Base-by-base conservation (phyloP, 2,329 filamentous ascomycete genomes). In the Pseudocercospora fuligena region DNA sequence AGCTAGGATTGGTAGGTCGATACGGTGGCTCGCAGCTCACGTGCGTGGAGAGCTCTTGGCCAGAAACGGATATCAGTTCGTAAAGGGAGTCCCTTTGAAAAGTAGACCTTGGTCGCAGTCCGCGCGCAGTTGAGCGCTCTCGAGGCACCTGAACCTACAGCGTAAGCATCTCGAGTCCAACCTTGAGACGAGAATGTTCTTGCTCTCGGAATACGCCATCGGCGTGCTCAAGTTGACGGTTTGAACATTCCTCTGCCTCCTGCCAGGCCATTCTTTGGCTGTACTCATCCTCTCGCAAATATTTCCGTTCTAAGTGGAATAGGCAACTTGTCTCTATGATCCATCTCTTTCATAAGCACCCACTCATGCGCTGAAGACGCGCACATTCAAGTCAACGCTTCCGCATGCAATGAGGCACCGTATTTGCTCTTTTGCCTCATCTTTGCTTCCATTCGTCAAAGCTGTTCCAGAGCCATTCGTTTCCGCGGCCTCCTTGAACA, bases 371-470 rank as follows among this genome's bases (percentile, higher is more conserved):
- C 92, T 92, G 82, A 94, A 96, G 61, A 96, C 88, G 73, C 91
- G 86, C 69, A 96, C 87, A 71, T 89, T 92, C 76, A 89, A 82
- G 81, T 97, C 92, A 65, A 97, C 92, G 76, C 93, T 92, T 40
- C 92, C 93, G 2, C 93, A 96, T 8, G 93, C 93, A 73, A 97
- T 90, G 19, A 97, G 89, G 77, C 93, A 96, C 69, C 92, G 86
- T 69, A 96, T 93, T 71, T 89, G 88, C 56, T 88, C 83, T 73
- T 27, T 67, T 33, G 64, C 64, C 59, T 72, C 70, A 14, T 68
- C 68, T 51, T 68, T 69, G 21, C 70, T 65, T 19, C 83, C 82
- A 57, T 86, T 84, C 43, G 79, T 79, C 51, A 72, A 70, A 29
- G 73, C 70, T n/a, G 72, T 27, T 14, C 21, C 23, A n/a, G 40